Percentiles rank a stretch among this genome's conserved stretches.
Evolutionary conservation across 352 stramenopile genomes (phyloP).

Genomic region (Phytophthora pseudosyringae): DNA sequence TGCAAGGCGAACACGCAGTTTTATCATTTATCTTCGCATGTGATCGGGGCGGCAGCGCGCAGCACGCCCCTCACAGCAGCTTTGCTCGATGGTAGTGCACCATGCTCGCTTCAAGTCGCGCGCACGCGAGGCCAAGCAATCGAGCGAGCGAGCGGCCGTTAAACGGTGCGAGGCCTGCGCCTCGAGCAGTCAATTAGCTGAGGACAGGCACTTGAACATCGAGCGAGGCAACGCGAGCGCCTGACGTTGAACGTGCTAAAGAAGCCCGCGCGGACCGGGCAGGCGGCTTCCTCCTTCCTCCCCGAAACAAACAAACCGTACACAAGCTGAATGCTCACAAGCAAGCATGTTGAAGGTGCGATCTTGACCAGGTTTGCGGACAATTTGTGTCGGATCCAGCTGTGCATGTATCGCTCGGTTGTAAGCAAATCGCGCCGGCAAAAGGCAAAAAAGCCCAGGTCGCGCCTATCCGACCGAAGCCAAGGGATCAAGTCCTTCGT

Average conservation of each 20-base stretch:
- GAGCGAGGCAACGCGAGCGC: slow-evolving; percentile 3
- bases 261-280: not conserved
- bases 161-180: not conserved
- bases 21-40: not conserved
- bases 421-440: slow-evolving; percentile 33
- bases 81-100: slow-evolving; percentile 12
- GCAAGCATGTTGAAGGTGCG: slow-evolving; percentile 31
- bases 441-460: slow-evolving; percentile 12
- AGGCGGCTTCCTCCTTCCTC: slow-evolving; percentile 12
- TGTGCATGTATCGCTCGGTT: not conserved
- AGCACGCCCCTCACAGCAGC: not conserved
- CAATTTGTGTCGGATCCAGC: not conserved
- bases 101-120: slow-evolving; percentile 14
- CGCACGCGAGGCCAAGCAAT: not conserved
- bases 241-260: slow-evolving; percentile 16
- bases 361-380: slow-evolving; percentile 17
- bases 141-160: slow-evolving; percentile 1
- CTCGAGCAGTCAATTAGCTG: slow-evolving; percentile 4
- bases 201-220: slow-evolving; percentile 21
- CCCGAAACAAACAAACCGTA: slow-evolving; percentile 12
- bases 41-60: not conserved
- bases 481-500: slow-evolving; percentile 32
- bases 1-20: slow-evolving; percentile 31
- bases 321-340: slow-evolving; percentile 20
- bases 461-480: slow-evolving; percentile 23